Evolutionary conservation across 371 early-diverging fungal genomes (phyloP).

Genomic region (Mucor plumbeus): DNA sequence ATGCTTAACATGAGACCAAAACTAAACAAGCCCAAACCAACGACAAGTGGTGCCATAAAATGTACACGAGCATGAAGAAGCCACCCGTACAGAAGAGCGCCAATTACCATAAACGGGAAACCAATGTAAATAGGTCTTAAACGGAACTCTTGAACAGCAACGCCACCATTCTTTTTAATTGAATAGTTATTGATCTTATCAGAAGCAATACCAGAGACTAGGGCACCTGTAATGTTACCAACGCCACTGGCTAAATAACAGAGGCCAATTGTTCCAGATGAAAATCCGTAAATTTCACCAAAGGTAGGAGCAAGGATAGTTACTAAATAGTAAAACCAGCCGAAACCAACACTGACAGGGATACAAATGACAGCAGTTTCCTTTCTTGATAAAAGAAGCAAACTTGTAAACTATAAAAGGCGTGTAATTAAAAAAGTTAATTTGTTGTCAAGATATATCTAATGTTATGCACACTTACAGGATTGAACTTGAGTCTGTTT

Average conservation of each 20-base stretch:
- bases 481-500: constrained; percentile 34
- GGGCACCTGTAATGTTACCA: constrained; percentile 49
- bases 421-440: neutral
- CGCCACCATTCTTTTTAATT: constrained; percentile 21
- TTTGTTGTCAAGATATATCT: neutral
- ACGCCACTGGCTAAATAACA: constrained; percentile 53
- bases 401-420: constrained; percentile 28
- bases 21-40: constrained; percentile 26
- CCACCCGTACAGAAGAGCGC: constrained; percentile 43
- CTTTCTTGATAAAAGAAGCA: constrained; percentile 22
- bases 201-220: constrained; percentile 38
- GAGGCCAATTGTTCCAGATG: constrained; percentile 49
- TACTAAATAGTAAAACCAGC: constrained; percentile 52
- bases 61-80: constrained; percentile 24
- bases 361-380: constrained; percentile 29
- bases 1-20: constrained; percentile 38
- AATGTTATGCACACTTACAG: constrained; percentile 26
- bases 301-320: constrained; percentile 50
- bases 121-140: constrained; percentile 28
- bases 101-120: constrained; percentile 26
- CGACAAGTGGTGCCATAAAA: constrained; percentile 35
- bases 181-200: constrained; percentile 26
- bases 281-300: constrained; percentile 40
- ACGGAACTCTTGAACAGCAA: constrained; percentile 24
- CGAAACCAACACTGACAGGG: constrained; percentile 42